Evolutionary conservation across 306 rosid genomes (phyloP), one percentile per base, ranked within the genome.

Genomic region (Crataegus laevigata): DNA sequence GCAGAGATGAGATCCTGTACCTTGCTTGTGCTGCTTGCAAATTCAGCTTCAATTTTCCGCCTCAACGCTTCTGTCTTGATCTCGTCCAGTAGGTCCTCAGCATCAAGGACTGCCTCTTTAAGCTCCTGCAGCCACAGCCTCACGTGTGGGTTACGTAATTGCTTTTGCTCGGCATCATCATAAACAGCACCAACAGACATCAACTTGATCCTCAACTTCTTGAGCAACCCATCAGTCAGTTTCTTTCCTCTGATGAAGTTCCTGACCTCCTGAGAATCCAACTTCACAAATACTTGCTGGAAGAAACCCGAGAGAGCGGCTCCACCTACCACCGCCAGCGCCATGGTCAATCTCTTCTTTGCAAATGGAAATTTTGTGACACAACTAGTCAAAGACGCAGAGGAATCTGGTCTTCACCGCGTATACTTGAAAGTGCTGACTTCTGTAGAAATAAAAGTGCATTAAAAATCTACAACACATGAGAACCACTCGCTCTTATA

Each of bases 121-220:
- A 65, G 25, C 45, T 65, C 13, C 1, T 0, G 19, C 22, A 80
- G 62, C 82, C 69, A 77, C 3, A 11, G 45, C 68, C 60, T 77
- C 4, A 84, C 76, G 5, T 13, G 40, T 5, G 73, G 30, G 45
- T 4, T 68, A 18, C 24, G 8, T 21, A 74, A 59, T 22, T 84
- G 85, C 57, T 30, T 84, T 26, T 45, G 54, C 57, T 80, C 82
- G 8, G 83, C 81, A 40, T 84, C 88, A 4, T 75, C 73, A 8
- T 75, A 34, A n/a, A 81, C 67, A 45, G 52, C 30, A 28, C 58
- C 22, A 8, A 81, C 26, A 17, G 75, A 81, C 2, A 36, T 19
- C 17, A 72, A 60, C 3, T 62, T 68, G 8, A 25, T 34, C 4
- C 3, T 3, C 58, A 52, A 52, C 24, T 52, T 19, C 3, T 52